phyloP scores from a whole-genome alignment of 2,329 filamentous ascomycete species.

The Cucurbitaria berberidis region DNA sequence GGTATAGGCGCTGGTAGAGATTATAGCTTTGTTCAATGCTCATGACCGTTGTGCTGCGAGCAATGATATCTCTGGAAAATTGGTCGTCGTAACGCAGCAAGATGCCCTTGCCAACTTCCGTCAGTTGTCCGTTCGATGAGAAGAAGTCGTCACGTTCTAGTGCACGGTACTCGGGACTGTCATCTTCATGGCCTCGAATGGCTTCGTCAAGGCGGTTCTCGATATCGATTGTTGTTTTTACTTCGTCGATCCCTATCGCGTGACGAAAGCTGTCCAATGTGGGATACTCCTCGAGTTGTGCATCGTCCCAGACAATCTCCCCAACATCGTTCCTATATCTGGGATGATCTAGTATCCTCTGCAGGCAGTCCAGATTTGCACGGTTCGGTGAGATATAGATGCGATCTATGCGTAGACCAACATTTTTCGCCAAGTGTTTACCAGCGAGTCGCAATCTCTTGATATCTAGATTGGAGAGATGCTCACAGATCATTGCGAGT shows the following conservation, averaged over 20 bases:
- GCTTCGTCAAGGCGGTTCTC: constrained; percentile 14
- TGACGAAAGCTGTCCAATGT: constrained; percentile 15
- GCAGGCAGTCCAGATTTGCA: constrained; percentile 48
- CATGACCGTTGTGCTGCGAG: constrained; percentile 22
- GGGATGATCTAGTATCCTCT: constrained; percentile 47
- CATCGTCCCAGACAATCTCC: constrained; percentile 53
- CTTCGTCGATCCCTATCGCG: constrained; percentile 25
- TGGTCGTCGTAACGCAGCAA: constrained; percentile 19
- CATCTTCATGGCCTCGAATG: constrained; percentile 8
- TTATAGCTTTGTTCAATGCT: constrained; percentile 30
- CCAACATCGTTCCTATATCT: constrained; percentile 36
- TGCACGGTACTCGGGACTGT: constrained; percentile 5
- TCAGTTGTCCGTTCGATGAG: constrained; percentile 16
- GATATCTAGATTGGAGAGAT: constrained; percentile 26
- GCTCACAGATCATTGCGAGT: constrained; percentile 19
- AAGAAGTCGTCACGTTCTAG: constrained; percentile 20
- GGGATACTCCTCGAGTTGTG: constrained; percentile 30
- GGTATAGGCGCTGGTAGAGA: constrained; percentile 43
- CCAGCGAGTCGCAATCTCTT: constrained; percentile 28
- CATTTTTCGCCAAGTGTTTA: constrained; percentile 20
- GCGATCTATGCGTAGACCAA: constrained; percentile 40
- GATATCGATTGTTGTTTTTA: constrained; percentile 6
- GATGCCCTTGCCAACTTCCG: constrained; percentile 21
- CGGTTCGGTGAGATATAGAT: constrained; percentile 53
- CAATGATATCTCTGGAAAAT: constrained; percentile 20